Percentiles rank a stretch among this genome's conserved stretches.
Evolutionary conservation across 169 alveolate genomes (phyloP).

Genomic region (Cryptosporidium muris): DNA sequence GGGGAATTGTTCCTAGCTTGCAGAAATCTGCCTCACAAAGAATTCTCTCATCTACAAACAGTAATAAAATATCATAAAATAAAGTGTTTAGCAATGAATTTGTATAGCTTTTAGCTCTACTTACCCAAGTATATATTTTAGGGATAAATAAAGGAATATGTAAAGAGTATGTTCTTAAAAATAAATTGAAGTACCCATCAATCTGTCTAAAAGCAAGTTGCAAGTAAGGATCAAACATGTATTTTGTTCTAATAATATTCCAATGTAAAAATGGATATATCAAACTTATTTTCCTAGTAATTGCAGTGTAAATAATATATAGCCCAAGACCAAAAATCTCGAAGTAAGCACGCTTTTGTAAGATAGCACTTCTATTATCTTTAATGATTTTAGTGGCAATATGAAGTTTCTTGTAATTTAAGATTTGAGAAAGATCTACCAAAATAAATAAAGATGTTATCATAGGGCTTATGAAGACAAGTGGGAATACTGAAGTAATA

Average conservation of each 20-base stretch:
- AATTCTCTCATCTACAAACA: neutral
- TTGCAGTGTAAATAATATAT: slow-evolving; percentile 4
- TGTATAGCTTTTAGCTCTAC: neutral
- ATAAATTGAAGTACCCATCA: slow-evolving; percentile 1
- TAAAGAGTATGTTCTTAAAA: slow-evolving; percentile 12
- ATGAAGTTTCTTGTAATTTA: neutral
- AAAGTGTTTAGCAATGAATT: neutral
- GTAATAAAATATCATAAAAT: neutral
- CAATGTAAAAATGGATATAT: slow-evolving; percentile 36
- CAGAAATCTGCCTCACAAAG: neutral
- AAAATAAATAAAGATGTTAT: slow-evolving; percentile 35
- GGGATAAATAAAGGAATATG: slow-evolving; percentile 46
- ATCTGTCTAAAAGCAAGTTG: slow-evolving; percentile 46
- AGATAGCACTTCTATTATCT: slow-evolving; percentile 12
- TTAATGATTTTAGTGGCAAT: slow-evolving; percentile 3
- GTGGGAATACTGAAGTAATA: slow-evolving; percentile 17
- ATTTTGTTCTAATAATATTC: slow-evolving; percentile 38
- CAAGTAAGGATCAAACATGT: slow-evolving; percentile 50
- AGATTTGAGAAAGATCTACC: slow-evolving; percentile 6
- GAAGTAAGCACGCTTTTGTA: slow-evolving; percentile 50
- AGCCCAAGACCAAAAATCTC: slow-evolving; percentile 54
- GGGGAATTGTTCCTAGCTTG: neutral
- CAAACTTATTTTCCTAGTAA: slow-evolving; percentile 53
- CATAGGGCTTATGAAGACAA: slow-evolving; percentile 39
- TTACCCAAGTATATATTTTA: slow-evolving; percentile 47